Percentiles rank a stretch among this genome's conserved stretches.
These are phyloP conservation scores for Globisporangium orthogonon DNA, from an alignment of 352 stramenopile species.

Conservation along the genomic window DNA sequence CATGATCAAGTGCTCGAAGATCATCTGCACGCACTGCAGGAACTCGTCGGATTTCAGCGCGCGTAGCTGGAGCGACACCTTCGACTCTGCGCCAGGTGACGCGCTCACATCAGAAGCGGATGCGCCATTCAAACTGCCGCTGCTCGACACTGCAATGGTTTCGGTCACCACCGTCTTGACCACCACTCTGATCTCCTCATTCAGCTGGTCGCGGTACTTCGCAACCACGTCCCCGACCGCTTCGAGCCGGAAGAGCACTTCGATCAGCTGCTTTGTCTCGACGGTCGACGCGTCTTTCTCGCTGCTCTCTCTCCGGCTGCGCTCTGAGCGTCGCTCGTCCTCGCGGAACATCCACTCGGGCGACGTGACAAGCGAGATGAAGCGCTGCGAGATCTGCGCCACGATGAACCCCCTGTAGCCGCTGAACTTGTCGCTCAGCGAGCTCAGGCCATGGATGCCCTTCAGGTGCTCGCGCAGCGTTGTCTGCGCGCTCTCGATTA, in stretches of 20 bases:
- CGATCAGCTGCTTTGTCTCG: conserved; percentile 48
- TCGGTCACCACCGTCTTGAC: conserved; percentile 87
- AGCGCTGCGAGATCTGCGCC: conserved; percentile 71
- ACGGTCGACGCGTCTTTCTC: conserved; percentile 24
- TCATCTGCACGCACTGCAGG: conserved; percentile 85
- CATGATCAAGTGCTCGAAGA: conserved; percentile 85
- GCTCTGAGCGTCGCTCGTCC: conserved; percentile 21
- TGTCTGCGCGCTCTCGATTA: conserved; percentile 68
- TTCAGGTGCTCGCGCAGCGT: conserved; percentile 70
- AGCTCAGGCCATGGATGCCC: conserved; percentile 69
- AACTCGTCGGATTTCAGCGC: conserved; percentile 82
- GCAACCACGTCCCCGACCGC: conserved; percentile 57
- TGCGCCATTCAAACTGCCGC: conserved; percentile 23
- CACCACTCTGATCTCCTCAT: conserved; percentile 83
- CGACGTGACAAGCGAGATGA: conserved; percentile 76
- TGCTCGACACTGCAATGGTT: conserved; percentile 70
- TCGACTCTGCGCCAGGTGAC: conserved; percentile 42
- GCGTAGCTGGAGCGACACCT: conserved; percentile 76
- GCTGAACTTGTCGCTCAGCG: conserved; percentile 68
- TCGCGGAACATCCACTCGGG: conserved; percentile 78
- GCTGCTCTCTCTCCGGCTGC: conserved; percentile 12
- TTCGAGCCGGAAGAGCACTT: conserved; percentile 75
- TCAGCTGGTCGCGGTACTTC: conserved; percentile 76
- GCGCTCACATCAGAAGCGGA: conserved; percentile 2
- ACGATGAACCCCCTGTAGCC: conserved; percentile 69